phyloP scores from a whole-genome alignment of 75 land plant species.

The Cunninghamia lanceolata region DNA sequence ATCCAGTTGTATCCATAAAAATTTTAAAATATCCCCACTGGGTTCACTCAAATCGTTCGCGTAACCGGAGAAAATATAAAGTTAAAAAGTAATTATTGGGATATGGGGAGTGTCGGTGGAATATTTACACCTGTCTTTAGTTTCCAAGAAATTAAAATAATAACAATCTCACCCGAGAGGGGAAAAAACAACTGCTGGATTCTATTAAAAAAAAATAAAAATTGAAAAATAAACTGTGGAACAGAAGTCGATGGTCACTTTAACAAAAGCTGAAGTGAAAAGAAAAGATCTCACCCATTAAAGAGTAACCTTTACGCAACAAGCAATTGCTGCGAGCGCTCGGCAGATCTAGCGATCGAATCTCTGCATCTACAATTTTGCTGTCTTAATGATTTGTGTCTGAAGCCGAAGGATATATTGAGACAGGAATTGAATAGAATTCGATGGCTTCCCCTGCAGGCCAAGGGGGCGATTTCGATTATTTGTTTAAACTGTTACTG shows the following conservation, averaged over 20 bases:
- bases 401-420: not conserved
- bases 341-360: not conserved
- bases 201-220: not conserved
- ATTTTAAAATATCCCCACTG: too few relatives aligned
- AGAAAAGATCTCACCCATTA: not conserved
- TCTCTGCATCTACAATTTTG: not conserved
- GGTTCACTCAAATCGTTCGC: too few relatives aligned
- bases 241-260: not conserved
- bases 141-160: too few relatives aligned
- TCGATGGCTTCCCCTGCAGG: conserved; percentile 7
- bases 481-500: conserved; percentile 74
- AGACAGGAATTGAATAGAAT: not conserved
- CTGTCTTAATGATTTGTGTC: not conserved
- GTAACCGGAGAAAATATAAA: too few relatives aligned
- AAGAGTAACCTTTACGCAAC: not conserved
- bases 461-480: conserved; percentile 46
- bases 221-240: too few relatives aligned
- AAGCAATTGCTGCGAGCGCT: not conserved
- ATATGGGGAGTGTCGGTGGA: too few relatives aligned
- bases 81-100: too few relatives aligned
- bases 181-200: too few relatives aligned
- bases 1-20: too few relatives aligned
- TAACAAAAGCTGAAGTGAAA: not conserved
- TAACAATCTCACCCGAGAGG: too few relatives aligned
- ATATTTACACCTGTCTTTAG: too few relatives aligned